These are phyloP conservation scores for Lactarius evosmus DNA, from an alignment of 768 basidiomycete species.

Conservation along the genomic window DNA sequence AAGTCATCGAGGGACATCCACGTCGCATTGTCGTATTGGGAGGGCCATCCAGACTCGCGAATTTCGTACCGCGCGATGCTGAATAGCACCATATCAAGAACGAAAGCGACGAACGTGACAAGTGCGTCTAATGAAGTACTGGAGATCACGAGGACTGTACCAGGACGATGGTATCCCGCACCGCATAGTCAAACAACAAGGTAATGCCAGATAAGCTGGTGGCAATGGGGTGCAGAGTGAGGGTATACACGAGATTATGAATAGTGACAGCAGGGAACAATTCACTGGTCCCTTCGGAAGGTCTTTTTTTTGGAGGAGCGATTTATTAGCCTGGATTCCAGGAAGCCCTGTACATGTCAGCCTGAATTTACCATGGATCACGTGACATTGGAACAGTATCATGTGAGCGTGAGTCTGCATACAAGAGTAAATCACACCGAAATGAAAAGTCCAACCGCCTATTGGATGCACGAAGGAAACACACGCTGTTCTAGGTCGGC, in stretches of 20 bases:
- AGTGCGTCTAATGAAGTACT: constrained; percentile 60
- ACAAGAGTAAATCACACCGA: constrained; percentile 75
- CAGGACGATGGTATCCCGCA: constrained; percentile 56
- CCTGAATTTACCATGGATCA: constrained; percentile 40
- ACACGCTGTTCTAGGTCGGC: constrained; percentile 70
- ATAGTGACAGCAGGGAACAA: constrained; percentile 50
- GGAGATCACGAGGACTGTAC: constrained; percentile 76
- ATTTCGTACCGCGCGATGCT: constrained; percentile 62
- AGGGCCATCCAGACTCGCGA: constrained; percentile 44
- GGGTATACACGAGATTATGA: constrained; percentile 66
- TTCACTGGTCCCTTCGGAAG: constrained; percentile 43
- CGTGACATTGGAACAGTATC: constrained; percentile 56
- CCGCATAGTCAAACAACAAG: constrained; percentile 65
- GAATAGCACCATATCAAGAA: constrained; percentile 80
- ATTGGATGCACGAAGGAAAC: constrained; percentile 56
- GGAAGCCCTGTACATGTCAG: background rate
- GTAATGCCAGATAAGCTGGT: constrained; percentile 65
- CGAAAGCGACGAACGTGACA: constrained; percentile 61
- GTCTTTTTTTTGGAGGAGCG: no score
- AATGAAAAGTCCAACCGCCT: constrained; percentile 43
- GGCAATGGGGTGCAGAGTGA: constrained; percentile 81
- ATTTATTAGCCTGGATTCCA: constrained; percentile 6
- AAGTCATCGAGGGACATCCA: constrained; percentile 80
- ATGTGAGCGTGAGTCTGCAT: constrained; percentile 49
- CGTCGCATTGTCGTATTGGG: constrained; percentile 73